Conservation (phyloP, 306 rosid species). For the Ormosia emarginata region DNA sequence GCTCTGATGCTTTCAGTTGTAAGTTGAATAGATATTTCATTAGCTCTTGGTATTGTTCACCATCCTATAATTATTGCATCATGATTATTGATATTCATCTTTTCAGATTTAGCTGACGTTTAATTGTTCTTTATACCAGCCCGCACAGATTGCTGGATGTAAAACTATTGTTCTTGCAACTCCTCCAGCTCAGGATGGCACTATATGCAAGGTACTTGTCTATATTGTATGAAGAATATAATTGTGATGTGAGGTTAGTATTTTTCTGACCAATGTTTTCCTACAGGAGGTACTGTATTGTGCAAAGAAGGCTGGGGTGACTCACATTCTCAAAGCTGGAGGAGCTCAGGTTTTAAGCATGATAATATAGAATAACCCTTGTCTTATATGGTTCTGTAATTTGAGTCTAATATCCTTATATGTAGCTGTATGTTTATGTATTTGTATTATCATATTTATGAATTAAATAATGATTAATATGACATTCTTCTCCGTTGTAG, state of each 20-base stretch:
- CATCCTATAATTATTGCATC: not conserved
- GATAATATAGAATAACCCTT: not conserved
- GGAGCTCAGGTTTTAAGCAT: constrained; percentile 87
- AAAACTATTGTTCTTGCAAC: constrained; percentile 90
- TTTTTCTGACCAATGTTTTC: constrained; percentile 20
- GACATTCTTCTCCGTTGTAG: constrained; percentile 28
- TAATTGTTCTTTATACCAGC: constrained; percentile 44
- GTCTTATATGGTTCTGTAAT: not conserved
- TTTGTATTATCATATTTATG: not conserved
- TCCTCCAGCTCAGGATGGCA: constrained; percentile 84
- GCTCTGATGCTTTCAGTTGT: constrained; percentile 98
- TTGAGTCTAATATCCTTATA: not conserved
- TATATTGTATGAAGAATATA: constrained; percentile 11
- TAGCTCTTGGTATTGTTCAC: not conserved
- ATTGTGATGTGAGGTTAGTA: not conserved
- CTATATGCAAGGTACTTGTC: constrained; percentile 75
- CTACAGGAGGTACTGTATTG: constrained; percentile 91
- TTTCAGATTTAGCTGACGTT: constrained; percentile 23
- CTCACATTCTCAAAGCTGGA: constrained; percentile 97
- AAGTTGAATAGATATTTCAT: constrained; percentile 39
- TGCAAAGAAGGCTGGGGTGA: constrained; percentile 98
- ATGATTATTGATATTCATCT: not conserved
- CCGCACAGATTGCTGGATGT: constrained; percentile 97
- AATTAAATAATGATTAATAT: not conserved
- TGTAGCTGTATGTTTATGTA: not conserved